Percentiles rank a stretch among this genome's conserved stretches.
phyloP scores from a whole-genome alignment of 371 early-diverging fungal species.

The Agmasoma carcini region DNA sequence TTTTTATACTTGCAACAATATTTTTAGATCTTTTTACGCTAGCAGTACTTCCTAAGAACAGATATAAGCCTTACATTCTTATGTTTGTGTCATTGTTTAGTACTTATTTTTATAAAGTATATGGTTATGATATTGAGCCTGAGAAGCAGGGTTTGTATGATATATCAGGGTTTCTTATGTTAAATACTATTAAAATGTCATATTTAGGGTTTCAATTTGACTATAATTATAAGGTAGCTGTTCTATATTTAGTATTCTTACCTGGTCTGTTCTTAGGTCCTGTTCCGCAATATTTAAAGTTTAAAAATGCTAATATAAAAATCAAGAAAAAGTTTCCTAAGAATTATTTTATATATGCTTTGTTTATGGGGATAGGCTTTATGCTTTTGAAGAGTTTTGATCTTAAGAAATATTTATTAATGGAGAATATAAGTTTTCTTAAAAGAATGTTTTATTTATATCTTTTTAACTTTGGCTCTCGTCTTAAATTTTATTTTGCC shows the following conservation, averaged over 20 bases:
- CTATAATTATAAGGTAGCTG: conserved; percentile 2
- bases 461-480: conserved; percentile 18
- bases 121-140: conserved; percentile 15
- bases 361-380: conserved; percentile 14
- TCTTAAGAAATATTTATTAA: conserved; percentile 3
- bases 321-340: not conserved
- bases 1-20: conserved; percentile 11
- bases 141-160: conserved; percentile 28
- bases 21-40: conserved; percentile 12
- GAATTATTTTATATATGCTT: conserved; percentile 1
- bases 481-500: conserved; percentile 40
- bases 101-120: conserved; percentile 27
- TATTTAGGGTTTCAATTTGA: conserved; percentile 27
- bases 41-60: not conserved
- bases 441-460: conserved; percentile 16
- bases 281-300: not conserved
- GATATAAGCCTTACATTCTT: conserved; percentile 14
- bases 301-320: conserved; percentile 7
- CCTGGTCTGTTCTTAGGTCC: conserved; percentile 37
- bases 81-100: conserved; percentile 25
- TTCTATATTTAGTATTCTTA: conserved; percentile 23
- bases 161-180: conserved; percentile 40
- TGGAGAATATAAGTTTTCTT: conserved; percentile 1
- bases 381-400: not conserved
- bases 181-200: conserved; percentile 36